Evolutionary conservation across 805 yeast species (phyloP), one percentile per base, ranked within the genome.

Genomic region (Nakazawaea pomicola): DNA sequence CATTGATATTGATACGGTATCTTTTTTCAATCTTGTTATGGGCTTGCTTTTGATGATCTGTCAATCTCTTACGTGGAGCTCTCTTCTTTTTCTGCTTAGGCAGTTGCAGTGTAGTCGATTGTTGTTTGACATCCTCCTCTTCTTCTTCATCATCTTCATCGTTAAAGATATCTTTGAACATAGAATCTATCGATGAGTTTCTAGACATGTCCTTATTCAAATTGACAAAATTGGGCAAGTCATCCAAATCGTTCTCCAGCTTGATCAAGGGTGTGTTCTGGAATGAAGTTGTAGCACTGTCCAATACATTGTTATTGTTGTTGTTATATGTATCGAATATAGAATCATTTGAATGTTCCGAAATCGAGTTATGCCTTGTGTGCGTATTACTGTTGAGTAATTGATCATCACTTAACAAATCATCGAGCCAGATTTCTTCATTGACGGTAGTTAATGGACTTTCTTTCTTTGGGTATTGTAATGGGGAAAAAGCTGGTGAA

Each of bases 21-120:
- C 80, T 72, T 55, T 81, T 78, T 54, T 82, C 89, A 47, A 82
- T 79, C 58, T 76, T 77, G 61, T 81, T 81, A 55, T 82, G 90
- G 0, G 86, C 86, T 51, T 76, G 76, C 49, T 80, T 78, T 59
- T 81, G 88, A 49, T 70, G 68, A 5, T 67, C 66, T 7, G 81
- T 74, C 41, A 76, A 56, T 57, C 78, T 67, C 59, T 76, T 76
- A 54, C 80, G 61, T 34, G 74, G 73, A 11, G 75, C 70, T 55
- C 76, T 65, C 55, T 64, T 69, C 62, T 62, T 64, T 53, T 62
- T 62, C 30, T 57, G 55, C 44, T 60, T 59, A 37, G 46, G 43
- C 5, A 2, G 14, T 33, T 12, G 27, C 7, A 7, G 21, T 21
- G 15, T 33, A 20, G n/a, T 18, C 21, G 14, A 9, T 25, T 4